Base-by-base conservation (phyloP, 2,329 filamentous ascomycete species). In the Aureobasidium sp. region DNA sequence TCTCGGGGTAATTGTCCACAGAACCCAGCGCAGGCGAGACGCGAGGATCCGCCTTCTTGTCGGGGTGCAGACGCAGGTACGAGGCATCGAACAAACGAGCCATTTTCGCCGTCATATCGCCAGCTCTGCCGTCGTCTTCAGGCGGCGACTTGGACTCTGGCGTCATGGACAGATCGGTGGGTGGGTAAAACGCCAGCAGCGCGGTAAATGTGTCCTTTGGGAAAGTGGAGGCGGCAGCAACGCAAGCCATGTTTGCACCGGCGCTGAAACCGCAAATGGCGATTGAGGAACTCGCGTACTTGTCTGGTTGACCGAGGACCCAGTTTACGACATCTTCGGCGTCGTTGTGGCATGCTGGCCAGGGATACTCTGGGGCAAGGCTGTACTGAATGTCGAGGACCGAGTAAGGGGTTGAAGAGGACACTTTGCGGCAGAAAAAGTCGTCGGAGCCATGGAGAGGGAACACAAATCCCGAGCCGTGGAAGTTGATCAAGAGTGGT, bases 241-340 rank as follows among this genome's bases (percentile, higher is more conserved):
- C 71, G 5, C 79, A 68, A 0, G 73, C 72, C 14, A 78, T 68
- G 47, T 73, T 77, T 0, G 58, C 76, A 2, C 77, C 77, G 0
- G 77, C 73, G 47, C 74, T 76, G 65, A 78, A 78, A 9, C 77
- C 77, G 1, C 70, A 72, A 1, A 77, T 61, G 0, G 70, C 69
- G 14, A 78, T 4, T 65, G 66, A 0, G 63, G n/a, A n/a, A n/a
- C n/a, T 3, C 44, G 77, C 70, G 66, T 72, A 78, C 0, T 58
- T 20, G 1, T 71, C 65, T 0, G 70, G 70, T 17, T 70, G 72
- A 2, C 65, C 60, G 3, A 68, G 68, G 0, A 74, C 71, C 74
- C 75, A 80, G 68, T 76, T 68, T 48, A 80, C 65, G 1, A 74
- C 74, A 67, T 80, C 78, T 70, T 74, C 79, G 22, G 71, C 70